Evolutionary conservation across 2,329 filamentous ascomycete species (phyloP).

Genomic region (Penicillium sp.): DNA sequence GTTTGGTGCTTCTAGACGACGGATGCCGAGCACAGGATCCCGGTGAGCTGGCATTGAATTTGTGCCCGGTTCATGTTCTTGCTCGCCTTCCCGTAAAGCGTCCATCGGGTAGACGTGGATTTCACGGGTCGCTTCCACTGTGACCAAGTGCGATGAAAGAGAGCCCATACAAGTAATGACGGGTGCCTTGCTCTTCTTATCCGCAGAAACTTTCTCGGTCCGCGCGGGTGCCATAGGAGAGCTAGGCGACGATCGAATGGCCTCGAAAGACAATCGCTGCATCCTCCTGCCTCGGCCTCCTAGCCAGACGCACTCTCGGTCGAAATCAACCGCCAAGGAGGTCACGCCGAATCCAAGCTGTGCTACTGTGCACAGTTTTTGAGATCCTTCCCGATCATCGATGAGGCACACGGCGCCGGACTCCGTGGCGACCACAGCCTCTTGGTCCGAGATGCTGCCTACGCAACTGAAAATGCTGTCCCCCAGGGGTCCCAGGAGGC

Average conservation of each 20-base stretch:
- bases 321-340: constrained; percentile 58
- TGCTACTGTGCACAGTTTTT: constrained; percentile 63
- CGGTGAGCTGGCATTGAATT: constrained; percentile 52
- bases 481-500: constrained; percentile 71
- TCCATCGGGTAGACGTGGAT: constrained; percentile 60
- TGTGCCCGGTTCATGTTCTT: constrained; percentile 25
- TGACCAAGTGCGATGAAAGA: constrained; percentile 61
- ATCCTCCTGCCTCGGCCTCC: constrained; percentile 60
- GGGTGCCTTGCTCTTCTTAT: constrained; percentile 29
- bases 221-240: constrained; percentile 23
- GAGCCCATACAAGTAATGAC: constrained; percentile 64
- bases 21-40: constrained; percentile 64
- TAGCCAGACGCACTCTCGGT: constrained; percentile 58
- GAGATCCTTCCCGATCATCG: constrained; percentile 67
- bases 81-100: constrained; percentile 25
- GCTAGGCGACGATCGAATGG: constrained; percentile 31
- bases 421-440: constrained; percentile 79
- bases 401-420: constrained; percentile 83
- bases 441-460: constrained; percentile 63
- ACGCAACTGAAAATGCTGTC: constrained; percentile 82
- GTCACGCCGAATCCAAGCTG: constrained; percentile 63
- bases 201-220: constrained; percentile 18
- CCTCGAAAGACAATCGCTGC: constrained; percentile 43
- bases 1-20: constrained; percentile 58
- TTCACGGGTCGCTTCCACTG: constrained; percentile 68